Evolutionary conservation across 2,329 filamentous ascomycete species (phyloP).

Genomic region (Neopestalotiopsis sp.): DNA sequence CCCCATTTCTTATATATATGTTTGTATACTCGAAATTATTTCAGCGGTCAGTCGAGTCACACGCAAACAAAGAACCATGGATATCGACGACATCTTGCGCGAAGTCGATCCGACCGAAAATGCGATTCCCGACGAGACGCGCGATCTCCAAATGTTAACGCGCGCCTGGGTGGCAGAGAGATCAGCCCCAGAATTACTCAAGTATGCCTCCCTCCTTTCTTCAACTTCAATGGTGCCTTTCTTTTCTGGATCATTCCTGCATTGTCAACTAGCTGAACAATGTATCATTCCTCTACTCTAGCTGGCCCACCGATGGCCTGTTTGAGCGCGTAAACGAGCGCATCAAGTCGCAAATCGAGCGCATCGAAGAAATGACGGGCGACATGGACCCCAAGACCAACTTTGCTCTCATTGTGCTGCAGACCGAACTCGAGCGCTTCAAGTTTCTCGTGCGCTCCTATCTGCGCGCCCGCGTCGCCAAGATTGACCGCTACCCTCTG

Average conservation of each 20-base stretch:
- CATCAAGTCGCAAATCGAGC: conserved; percentile 72
- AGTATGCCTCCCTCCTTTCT: conserved; percentile 53
- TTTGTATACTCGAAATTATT: too few species aligned
- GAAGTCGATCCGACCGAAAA: conserved; percentile 69
- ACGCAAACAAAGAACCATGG: conserved; percentile 52
- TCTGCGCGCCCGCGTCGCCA: conserved; percentile 82
- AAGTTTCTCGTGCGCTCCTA: conserved; percentile 89
- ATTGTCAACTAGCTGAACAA: not conserved
- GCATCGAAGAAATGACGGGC: conserved; percentile 77
- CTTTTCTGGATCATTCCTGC: not conserved
- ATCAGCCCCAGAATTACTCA: conserved; percentile 85
- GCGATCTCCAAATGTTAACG: conserved; percentile 87
- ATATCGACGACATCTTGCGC: conserved; percentile 80
- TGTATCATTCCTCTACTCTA: conserved; percentile 31
- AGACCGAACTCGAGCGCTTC: conserved; percentile 93
- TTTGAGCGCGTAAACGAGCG: conserved; percentile 82
- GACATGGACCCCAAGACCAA: conserved; percentile 90
- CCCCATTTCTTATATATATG: too few species aligned
- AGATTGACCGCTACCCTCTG: conserved; percentile 81
- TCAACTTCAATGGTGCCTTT: conserved; percentile 3
- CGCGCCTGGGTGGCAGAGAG: conserved; percentile 93
- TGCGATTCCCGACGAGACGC: conserved; percentile 60
- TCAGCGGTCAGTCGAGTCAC: too few species aligned
- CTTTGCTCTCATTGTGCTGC: conserved; percentile 90
- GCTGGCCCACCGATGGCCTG: conserved; percentile 71